A percentile compares a stretch with the other conserved stretches of the same genome.
phyloP scores from a whole-genome alignment of 225 moss, liverwort and hornwort species.

The Takakia lepidozioides region DNA sequence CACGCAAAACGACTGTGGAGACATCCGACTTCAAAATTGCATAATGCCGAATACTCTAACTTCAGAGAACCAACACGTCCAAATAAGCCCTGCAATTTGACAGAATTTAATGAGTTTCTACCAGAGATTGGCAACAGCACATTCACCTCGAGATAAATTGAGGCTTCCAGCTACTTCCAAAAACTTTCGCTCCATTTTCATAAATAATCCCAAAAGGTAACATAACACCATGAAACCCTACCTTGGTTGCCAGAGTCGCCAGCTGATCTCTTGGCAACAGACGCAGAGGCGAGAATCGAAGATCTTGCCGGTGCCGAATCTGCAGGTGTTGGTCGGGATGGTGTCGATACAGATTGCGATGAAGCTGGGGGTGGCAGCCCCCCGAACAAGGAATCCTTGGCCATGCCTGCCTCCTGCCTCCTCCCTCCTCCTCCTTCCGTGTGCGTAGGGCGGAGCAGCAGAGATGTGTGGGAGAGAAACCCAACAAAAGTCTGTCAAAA shows the following conservation, averaged over 20 bases:
- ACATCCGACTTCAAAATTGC: no score
- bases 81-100: not conserved
- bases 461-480: no score
- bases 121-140: not conserved
- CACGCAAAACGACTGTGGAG: no score
- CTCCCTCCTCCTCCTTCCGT: no score
- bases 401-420: no score
- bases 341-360: constrained; percentile 13
- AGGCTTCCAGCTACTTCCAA: no score
- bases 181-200: no score
- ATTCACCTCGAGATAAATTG: no score
- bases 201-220: not conserved
- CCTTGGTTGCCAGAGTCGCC: constrained; percentile 39
- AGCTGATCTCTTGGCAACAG: constrained; percentile 44
- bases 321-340: constrained; percentile 5
- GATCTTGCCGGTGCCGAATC: constrained; percentile 14
- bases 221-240: constrained; percentile 10
- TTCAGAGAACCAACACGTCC: not conserved
- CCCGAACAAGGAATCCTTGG: constrained; percentile 68
- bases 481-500: no score
- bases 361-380: constrained; percentile 75
- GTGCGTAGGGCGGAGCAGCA: no score
- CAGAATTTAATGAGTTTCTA: not conserved
- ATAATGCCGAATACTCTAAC: not conserved
- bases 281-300: constrained; percentile 40